phyloP scores from a whole-genome alignment of 495 filamentous ascomycete species.

The Bacidia rubella region DNA sequence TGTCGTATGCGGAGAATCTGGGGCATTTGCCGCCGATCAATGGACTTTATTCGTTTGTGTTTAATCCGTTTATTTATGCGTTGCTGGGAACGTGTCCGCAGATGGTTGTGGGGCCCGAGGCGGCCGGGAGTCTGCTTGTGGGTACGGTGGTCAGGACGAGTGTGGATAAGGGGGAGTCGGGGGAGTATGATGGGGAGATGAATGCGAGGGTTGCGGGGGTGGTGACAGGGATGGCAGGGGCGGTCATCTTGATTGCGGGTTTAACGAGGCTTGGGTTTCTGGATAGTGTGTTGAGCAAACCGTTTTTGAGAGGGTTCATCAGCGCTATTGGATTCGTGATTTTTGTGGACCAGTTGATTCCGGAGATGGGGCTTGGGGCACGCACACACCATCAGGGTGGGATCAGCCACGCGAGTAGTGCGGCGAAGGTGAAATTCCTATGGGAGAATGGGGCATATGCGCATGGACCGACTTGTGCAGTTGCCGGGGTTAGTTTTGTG shows the following conservation, averaged over 20 bases:
- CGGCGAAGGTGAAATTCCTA: constrained; percentile 75
- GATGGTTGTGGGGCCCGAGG: constrained; percentile 93
- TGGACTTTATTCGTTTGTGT: constrained; percentile 88
- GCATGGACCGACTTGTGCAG: constrained; percentile 58
- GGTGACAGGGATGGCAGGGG: constrained; percentile 73
- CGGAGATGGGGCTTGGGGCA: constrained; percentile 67
- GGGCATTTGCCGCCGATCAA: constrained; percentile 88
- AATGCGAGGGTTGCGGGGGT: constrained; percentile 81
- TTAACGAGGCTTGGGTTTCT: constrained; percentile 79
- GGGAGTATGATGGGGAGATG: constrained; percentile 53
- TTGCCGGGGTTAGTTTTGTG: constrained; percentile 66
- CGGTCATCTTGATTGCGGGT: constrained; percentile 73
- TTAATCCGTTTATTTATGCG: constrained; percentile 83
- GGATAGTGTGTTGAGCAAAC: constrained; percentile 84
- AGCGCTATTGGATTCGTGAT: constrained; percentile 93
- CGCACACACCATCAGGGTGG: constrained; percentile 28
- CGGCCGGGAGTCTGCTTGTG: constrained; percentile 79
- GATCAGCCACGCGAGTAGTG: constrained; percentile 67
- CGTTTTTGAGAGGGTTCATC: constrained; percentile 90
- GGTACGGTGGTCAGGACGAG: constrained; percentile 73
- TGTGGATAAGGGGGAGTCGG: constrained; percentile 50
- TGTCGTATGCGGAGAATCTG: constrained; percentile 87
- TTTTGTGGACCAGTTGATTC: constrained; percentile 84
- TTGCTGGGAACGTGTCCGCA: constrained; percentile 79
- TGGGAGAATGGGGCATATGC: constrained; percentile 46